Evolutionary conservation across 1,139 yeast species (phyloP).

Genomic region (Zygosaccharomyces sapae): DNA sequence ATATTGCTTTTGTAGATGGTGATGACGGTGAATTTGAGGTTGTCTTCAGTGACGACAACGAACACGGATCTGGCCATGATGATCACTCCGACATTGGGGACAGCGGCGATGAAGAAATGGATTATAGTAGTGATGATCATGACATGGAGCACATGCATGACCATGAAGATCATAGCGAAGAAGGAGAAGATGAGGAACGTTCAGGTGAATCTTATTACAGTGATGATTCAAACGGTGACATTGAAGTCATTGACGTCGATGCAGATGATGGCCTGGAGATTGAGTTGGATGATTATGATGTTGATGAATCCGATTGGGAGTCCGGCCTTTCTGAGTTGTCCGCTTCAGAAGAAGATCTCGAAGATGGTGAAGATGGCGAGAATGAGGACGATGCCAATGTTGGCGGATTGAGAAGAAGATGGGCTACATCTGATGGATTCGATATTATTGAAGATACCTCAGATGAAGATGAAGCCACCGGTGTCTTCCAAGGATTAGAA

Average conservation of each 20-base stretch:
- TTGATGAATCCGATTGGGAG: conserved; percentile 37
- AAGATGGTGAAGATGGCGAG: conserved; percentile 24
- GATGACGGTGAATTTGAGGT: conserved; percentile 42
- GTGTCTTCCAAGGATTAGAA: conserved; percentile 34
- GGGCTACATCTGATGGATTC: conserved; percentile 35
- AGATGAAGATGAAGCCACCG: conserved; percentile 33
- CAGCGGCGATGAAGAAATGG: conserved; percentile 17
- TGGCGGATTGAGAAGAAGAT: conserved; percentile 24
- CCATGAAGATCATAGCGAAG: conserved; percentile 32
- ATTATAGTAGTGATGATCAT: conserved; percentile 27
- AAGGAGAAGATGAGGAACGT: conserved; percentile 29
- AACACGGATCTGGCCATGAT: conserved; percentile 26
- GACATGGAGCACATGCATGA: conserved; percentile 14
- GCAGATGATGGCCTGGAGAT: conserved; percentile 38
- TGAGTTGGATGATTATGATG: conserved; percentile 38
- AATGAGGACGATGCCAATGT: conserved; percentile 18
- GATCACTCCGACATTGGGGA: conserved; percentile 21
- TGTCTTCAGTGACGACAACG: conserved; percentile 41
- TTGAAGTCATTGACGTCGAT: conserved; percentile 38
- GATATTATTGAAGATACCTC: conserved; percentile 33
- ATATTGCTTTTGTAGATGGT: conserved; percentile 39
- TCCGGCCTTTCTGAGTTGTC: conserved; percentile 36
- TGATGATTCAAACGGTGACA: conserved; percentile 29
- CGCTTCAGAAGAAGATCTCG: conserved; percentile 28
- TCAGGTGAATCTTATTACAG: conserved; percentile 28